Conservation (phyloP, 139 green algal genomes). For the Gonium pectorale region DNA sequence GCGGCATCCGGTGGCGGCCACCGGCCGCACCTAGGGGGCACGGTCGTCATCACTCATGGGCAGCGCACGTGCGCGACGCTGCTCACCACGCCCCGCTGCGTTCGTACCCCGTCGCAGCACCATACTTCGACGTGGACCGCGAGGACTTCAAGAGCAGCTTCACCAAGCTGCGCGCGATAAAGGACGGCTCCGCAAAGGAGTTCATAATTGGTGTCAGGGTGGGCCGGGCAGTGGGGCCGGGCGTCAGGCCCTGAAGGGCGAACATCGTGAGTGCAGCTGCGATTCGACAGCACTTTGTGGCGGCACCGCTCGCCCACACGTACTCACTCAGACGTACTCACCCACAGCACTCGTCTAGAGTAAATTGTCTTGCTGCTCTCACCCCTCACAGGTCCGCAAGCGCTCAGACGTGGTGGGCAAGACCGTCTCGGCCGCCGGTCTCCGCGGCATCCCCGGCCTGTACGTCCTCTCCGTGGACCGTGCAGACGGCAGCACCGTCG, state of each 20-base stretch:
- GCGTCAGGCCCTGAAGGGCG: no score
- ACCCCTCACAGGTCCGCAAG: slow-evolving; percentile 5
- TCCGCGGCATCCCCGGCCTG: slow-evolving; percentile 48
- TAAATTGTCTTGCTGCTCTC: neutral
- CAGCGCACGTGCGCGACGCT: no score
- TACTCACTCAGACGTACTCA: no score
- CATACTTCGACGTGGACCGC: neutral
- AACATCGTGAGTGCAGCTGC: no score
- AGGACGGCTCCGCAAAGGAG: slow-evolving; percentile 47
- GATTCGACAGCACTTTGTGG: no score
- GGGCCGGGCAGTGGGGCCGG: no score
- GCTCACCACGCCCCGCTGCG: neutral
- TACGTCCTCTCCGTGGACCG: slow-evolving; percentile 27
- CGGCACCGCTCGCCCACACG: no score
- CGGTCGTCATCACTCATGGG: no score
- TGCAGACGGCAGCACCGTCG: neutral
- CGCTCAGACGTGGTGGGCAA: slow-evolving; percentile 23
- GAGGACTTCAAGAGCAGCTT: slow-evolving; percentile 25
- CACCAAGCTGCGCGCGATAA: neutral
- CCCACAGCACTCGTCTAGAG: no score
- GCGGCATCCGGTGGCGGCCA: no score
- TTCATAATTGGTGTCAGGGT: slow-evolving; percentile 50
- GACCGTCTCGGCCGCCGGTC: slow-evolving; percentile 27
- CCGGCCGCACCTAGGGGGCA: no score
- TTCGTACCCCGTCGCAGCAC: neutral